phyloP scores from a whole-genome alignment of 768 basidiomycete genomes.

The Epithele typhae region DNA sequence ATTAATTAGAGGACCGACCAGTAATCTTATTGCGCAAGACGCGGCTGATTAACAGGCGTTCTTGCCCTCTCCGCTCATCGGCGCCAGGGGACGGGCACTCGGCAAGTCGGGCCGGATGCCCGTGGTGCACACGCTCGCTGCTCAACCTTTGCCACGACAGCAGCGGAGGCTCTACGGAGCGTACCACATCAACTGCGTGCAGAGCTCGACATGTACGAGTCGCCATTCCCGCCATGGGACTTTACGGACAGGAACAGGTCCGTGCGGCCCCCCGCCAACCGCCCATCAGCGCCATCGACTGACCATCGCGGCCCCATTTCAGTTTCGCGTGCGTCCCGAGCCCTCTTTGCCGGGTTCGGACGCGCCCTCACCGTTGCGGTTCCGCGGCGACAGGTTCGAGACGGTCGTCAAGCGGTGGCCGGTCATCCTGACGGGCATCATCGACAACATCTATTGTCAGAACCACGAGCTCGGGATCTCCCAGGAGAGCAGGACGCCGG shows the following conservation, averaged over 20 bases:
- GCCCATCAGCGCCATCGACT: no score
- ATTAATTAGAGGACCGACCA: conserved; percentile 3
- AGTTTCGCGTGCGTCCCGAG: conserved; percentile 61
- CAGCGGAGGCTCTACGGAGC: no score
- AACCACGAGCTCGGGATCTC: conserved; percentile 57
- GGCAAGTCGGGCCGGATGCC: no score
- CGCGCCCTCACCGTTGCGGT: no score
- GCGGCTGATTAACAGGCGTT: no score
- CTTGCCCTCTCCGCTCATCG: no score
- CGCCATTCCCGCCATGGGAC: conserved; percentile 69
- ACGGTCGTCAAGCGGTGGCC: conserved; percentile 81
- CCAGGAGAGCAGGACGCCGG: conserved; percentile 16
- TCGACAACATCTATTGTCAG: conserved; percentile 68
- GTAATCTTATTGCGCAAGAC: conserved; percentile 1
- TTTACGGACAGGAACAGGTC: conserved; percentile 66
- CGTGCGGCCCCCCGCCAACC: background rate
- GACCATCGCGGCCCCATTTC: no score
- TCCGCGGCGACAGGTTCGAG: conserved; percentile 49
- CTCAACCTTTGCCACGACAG: no score
- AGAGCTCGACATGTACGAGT: conserved; percentile 32
- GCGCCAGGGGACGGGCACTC: no score
- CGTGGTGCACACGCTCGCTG: no score
- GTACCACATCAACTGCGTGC: no score
- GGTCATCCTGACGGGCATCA: conserved; percentile 74
- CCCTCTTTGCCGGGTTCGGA: no score